Evolutionary conservation across 192 early-diverging fungal species (phyloP).

Genomic region (Coemansia sp.): DNA sequence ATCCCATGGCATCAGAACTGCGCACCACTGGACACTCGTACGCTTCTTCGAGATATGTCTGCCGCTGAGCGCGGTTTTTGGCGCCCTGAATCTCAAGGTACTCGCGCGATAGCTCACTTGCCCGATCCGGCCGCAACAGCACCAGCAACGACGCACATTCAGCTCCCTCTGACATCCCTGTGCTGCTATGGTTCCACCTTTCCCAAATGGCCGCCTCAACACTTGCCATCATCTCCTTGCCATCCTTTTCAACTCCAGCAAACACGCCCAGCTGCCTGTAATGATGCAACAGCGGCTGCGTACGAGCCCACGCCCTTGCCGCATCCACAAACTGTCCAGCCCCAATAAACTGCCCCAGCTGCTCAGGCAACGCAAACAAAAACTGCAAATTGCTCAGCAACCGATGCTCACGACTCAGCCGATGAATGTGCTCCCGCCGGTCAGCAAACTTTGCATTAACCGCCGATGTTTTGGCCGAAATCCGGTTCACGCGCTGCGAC

Average conservation of each 20-base stretch:
- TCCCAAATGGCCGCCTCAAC: slow-evolving; percentile 63
- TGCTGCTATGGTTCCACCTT: slow-evolving; percentile 25
- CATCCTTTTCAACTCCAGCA: slow-evolving; percentile 76
- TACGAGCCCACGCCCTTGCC: slow-evolving; percentile 71
- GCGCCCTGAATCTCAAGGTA: slow-evolving; percentile 44
- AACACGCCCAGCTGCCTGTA: slow-evolving; percentile 78
- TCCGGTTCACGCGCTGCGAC: slow-evolving; percentile 63
- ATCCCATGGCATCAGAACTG: background rate
- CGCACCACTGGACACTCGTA: slow-evolving; percentile 17
- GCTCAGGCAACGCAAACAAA: slow-evolving; percentile 81
- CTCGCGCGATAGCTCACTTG: slow-evolving; percentile 29
- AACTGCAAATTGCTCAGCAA: slow-evolving; percentile 81
- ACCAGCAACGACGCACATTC: slow-evolving; percentile 48
- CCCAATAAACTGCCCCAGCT: slow-evolving; percentile 63
- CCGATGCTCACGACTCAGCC: slow-evolving; percentile 70
- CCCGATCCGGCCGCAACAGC: slow-evolving; percentile 30
- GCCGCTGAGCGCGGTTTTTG: slow-evolving; percentile 30
- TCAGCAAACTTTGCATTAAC: slow-evolving; percentile 65
- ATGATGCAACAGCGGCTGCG: slow-evolving; percentile 69
- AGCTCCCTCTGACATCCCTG: slow-evolving; percentile 31
- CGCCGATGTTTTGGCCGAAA: slow-evolving; percentile 54
- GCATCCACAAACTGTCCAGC: slow-evolving; percentile 68
- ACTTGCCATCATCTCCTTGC: slow-evolving; percentile 72
- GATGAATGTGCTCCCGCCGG: slow-evolving; percentile 69
- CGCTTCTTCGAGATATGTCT: slow-evolving; percentile 21